These are phyloP conservation scores for Infundibulicybe gibba DNA, from an alignment of 768 basidiomycete genomes.

Conservation along the genomic window DNA sequence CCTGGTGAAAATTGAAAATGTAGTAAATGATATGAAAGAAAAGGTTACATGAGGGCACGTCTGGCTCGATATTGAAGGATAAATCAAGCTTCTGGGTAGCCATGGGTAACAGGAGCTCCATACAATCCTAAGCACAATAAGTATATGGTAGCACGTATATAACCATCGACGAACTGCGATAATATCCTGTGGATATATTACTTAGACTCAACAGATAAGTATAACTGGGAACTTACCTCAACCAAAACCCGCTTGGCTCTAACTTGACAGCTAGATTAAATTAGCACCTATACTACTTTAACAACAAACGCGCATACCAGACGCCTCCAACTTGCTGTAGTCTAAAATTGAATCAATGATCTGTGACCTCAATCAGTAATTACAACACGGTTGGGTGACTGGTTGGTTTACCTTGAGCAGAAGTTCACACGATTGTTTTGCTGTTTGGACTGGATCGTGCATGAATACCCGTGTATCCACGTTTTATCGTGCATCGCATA, in stretches of 20 bases:
- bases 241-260: constrained; percentile 64
- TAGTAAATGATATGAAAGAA: neutral
- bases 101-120: constrained; percentile 74
- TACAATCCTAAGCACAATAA: constrained; percentile 50
- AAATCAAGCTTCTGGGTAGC: constrained; percentile 72
- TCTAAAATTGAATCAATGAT: constrained; percentile 80
- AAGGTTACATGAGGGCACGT: constrained; percentile 59
- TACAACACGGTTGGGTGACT: neutral
- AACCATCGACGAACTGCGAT: constrained; percentile 47
- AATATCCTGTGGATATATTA: constrained; percentile 41
- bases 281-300: constrained; percentile 6
- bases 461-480: neutral
- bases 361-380: constrained; percentile 22
- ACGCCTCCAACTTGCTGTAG: constrained; percentile 78
- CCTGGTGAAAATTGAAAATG: constrained; percentile 26
- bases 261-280: constrained; percentile 55
- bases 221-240: constrained; percentile 37
- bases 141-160: too few species aligned
- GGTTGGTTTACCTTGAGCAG: constrained; percentile 50
- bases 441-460: constrained; percentile 55
- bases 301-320: constrained; percentile 33
- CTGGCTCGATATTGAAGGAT: constrained; percentile 65
- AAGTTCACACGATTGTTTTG: constrained; percentile 75
- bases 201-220: neutral
- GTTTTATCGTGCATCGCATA: constrained; percentile 15